Conservation (phyloP, 2,329 filamentous ascomycete species). For the Nothomitra cinnamomea region DNA sequence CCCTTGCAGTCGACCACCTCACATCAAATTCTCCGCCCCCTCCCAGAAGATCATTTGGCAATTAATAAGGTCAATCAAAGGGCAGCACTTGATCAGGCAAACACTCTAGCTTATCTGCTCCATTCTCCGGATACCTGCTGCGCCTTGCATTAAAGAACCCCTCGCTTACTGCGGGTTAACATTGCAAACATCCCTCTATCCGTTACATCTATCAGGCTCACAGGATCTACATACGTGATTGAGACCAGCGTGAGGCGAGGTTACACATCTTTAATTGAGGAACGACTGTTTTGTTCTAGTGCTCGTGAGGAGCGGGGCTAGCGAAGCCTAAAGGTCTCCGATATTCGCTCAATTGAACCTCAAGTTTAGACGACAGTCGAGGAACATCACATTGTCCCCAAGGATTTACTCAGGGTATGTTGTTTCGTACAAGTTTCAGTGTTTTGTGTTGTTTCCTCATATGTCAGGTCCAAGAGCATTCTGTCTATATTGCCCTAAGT, state of each 20-base stretch:
- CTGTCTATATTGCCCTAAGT: background rate
- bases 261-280: conserved; percentile 2
- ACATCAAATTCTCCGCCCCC: background rate
- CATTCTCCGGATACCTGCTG: conserved; percentile 1
- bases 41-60: conserved; percentile 1
- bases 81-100: background rate
- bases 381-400: background rate
- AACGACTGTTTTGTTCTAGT: background rate
- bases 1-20: background rate
- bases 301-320: background rate
- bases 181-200: background rate
- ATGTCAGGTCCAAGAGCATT: background rate
- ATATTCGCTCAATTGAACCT: background rate
- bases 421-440: background rate
- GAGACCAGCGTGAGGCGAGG: background rate
- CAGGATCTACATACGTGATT: background rate
- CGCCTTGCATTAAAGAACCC: background rate
- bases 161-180: conserved; percentile 2
- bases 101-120: background rate
- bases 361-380: background rate
- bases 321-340: background rate
- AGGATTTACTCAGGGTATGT: conserved; percentile 1
- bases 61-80: background rate
- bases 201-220: no score
- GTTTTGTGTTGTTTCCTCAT: background rate